Evolutionary conservation across 192 early-diverging fungal genomes (phyloP).

Genomic region (Backusella luteola): DNA sequence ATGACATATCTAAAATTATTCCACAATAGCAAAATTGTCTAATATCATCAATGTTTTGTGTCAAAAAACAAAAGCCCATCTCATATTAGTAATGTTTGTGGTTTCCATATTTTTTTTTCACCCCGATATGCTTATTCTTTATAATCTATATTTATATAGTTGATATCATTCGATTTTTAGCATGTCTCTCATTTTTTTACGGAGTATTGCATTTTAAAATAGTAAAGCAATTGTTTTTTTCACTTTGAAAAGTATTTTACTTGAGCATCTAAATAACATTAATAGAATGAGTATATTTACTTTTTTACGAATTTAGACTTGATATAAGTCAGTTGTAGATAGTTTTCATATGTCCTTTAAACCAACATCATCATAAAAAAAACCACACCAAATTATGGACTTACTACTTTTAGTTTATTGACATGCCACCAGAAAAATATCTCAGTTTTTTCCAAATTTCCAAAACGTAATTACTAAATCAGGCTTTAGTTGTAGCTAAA

Average conservation of each 20-base stretch:
- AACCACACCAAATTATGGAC: background rate
- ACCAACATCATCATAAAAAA: background rate
- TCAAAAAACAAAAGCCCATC: background rate
- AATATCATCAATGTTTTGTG: background rate
- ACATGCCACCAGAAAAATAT: background rate
- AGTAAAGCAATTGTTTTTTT: background rate
- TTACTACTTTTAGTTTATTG: slow-evolving; percentile 1
- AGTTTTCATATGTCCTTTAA: background rate
- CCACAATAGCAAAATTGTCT: background rate
- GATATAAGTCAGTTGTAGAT: background rate
- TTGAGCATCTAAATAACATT: background rate
- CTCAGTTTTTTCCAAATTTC: background rate
- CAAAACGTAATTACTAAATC: background rate
- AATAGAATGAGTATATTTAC: background rate
- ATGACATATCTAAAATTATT: background rate
- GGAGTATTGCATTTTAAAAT: background rate
- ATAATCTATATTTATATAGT: background rate
- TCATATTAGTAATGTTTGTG: background rate
- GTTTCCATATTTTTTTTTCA: no score
- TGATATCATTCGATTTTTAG: background rate
- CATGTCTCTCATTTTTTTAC: background rate
- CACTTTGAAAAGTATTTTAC: background rate
- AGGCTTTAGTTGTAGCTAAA: background rate
- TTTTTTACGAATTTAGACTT: background rate
- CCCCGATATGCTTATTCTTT: background rate